A percentile compares a stretch with the other conserved stretches of the same genome.
These are phyloP conservation scores for Cercospora sp. DNA, from an alignment of 2,329 filamentous ascomycete species.

Conservation along the genomic window DNA sequence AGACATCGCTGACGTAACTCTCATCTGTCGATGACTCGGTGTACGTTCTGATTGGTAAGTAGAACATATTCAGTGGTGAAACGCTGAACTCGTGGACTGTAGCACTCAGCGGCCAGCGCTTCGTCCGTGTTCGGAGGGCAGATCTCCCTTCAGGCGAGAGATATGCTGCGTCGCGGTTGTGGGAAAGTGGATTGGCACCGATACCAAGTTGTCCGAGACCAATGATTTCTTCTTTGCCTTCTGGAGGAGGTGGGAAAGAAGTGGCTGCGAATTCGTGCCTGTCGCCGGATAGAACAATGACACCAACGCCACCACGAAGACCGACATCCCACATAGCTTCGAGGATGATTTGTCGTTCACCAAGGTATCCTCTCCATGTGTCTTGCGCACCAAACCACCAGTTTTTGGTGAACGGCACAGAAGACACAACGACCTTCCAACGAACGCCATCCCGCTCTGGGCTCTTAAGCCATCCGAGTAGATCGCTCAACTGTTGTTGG, in stretches of 20 bases:
- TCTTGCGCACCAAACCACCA: constrained; percentile 87
- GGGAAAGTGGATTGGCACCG: constrained; percentile 26
- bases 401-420: constrained; percentile 95
- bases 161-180: constrained; percentile 4
- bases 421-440: constrained; percentile 92
- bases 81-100: constrained; percentile 89
- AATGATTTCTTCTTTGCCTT: constrained; percentile 48
- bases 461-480: constrained; percentile 72
- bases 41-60: constrained; percentile 81
- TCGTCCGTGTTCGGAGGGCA: constrained; percentile 29
- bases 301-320: constrained; percentile 66
- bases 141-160: constrained; percentile 23
- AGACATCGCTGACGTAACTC: constrained; percentile 73
- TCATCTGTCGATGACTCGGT: constrained; percentile 57
- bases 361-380: constrained; percentile 90
- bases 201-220: constrained; percentile 32
- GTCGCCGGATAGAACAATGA: constrained; percentile 86
- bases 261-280: constrained; percentile 97
- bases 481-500: constrained; percentile 71
- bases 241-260: constrained; percentile 61
- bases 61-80: constrained; percentile 91
- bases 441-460: constrained; percentile 74
- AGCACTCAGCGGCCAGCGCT: constrained; percentile 60
- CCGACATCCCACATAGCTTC: constrained; percentile 91
- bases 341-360: constrained; percentile 75